Evolutionary conservation across 140 eudicot species (phyloP), one percentile per base, ranked within the genome.

Genomic region (Cichorium intybus): DNA sequence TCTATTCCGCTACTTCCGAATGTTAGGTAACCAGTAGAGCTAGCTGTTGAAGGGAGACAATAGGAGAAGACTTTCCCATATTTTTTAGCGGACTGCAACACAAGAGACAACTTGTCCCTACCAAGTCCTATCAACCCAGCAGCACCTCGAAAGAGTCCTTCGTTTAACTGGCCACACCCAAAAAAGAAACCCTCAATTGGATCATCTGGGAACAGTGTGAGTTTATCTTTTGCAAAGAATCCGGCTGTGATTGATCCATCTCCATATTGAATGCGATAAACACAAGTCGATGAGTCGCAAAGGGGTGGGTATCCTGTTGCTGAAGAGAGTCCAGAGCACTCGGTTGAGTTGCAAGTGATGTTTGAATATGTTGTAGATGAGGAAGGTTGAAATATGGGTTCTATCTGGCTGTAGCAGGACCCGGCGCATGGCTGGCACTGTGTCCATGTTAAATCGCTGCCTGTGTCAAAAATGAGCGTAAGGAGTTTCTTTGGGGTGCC

Each of bases 81-180:
- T 41, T 79, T 75, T 3, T 9, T 7, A 0, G 89, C 72, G 3
- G 89, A 56, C 54, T 91, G 96, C 0, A 87, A 76, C 6, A 85
- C 83, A 3, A 77, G 3, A 0, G 98, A 91, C 3, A 91, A 66
- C 8, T 80, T 58, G 62, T 77, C 83, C 1, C 81, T 70, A 0
- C 89, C 97, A 15, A 91, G 81, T 15, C 97, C 97, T 0, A 91
- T 3, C 7, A 91, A 33, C 24, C 97, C 96, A 0, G 91, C 89
- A 0, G 87, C 74, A 4, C 75, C 75, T 12, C 89, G 82, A 24
- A 87, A 91, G 0, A 82, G 72, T 18, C 97, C 97, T 65, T 74
- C 81, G 58, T 91, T 91, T 70, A 82, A 74, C 41, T 85, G 85
- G 5, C 98, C 96, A 43, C 98, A 91, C 2, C 98, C 96, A 54